These are phyloP conservation scores for Clitopilus passeckerianus DNA, from an alignment of 768 basidiomycete species.

Conservation along the genomic window DNA sequence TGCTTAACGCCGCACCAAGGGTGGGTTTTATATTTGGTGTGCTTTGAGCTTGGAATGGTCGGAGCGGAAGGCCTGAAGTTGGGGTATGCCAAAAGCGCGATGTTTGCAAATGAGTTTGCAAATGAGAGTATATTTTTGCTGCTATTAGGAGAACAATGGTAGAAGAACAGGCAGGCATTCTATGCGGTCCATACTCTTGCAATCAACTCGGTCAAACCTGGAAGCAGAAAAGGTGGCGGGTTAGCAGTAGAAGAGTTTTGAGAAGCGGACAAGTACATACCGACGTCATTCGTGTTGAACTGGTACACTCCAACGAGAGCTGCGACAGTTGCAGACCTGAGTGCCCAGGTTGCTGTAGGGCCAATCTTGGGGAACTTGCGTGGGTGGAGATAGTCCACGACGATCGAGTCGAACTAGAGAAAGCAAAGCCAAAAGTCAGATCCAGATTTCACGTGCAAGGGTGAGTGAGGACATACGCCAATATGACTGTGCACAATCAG, in stretches of 20 bases:
- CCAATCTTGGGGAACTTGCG: slow-evolving; percentile 92
- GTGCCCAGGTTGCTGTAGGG: slow-evolving; percentile 62
- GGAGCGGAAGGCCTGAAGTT: too few relatives aligned
- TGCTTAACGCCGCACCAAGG: too few relatives aligned
- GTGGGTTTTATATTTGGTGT: too few relatives aligned
- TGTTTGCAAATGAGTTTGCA: neutral
- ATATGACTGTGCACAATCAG: slow-evolving; percentile 95
- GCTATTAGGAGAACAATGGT: neutral
- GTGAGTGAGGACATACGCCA: slow-evolving; percentile 53
- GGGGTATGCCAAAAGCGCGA: too few relatives aligned
- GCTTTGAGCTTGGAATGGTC: too few relatives aligned
- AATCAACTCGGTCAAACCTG: slow-evolving; percentile 85
- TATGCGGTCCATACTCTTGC: slow-evolving; percentile 81
- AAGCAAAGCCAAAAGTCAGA: slow-evolving; percentile 7
- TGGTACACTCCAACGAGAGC: slow-evolving; percentile 90
- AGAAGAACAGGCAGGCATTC: neutral
- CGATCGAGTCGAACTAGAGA: slow-evolving; percentile 69
- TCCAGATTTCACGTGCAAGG: neutral
- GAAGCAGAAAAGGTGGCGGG: neutral
- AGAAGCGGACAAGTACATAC: slow-evolving; percentile 41
- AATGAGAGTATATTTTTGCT: neutral
- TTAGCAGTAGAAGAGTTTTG: neutral
- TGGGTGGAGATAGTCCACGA: slow-evolving; percentile 89
- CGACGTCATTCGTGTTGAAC: slow-evolving; percentile 98
- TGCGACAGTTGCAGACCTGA: slow-evolving; percentile 74